A percentile compares a stretch with the other conserved stretches of the same genome.
Conservation (phyloP, 352 stramenopile genomes). For the Pythium coloratum region DNA sequence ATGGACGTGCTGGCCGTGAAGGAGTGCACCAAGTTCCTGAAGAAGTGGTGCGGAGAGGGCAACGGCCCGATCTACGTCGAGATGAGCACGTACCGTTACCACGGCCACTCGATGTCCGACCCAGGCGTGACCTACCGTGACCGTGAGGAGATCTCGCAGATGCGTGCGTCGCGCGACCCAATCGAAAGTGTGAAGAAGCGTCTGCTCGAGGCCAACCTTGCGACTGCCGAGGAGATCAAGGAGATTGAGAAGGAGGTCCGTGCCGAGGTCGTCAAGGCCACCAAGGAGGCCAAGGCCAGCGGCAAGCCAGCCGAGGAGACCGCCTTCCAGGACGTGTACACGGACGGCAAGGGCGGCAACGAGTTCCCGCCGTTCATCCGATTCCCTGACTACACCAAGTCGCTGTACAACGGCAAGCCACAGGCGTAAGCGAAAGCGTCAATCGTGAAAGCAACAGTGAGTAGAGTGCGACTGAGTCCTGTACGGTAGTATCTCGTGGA, state of each 20-base stretch:
- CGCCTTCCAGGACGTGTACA: conserved; percentile 90
- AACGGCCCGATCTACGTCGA: conserved; percentile 99
- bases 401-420: conserved; percentile 86
- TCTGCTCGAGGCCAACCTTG: conserved; percentile 93
- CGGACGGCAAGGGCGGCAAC: conserved; percentile 86
- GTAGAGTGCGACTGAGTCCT: neutral
- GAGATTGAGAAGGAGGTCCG: conserved; percentile 98
- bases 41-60: conserved; percentile 94
- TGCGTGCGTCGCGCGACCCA: conserved; percentile 97
- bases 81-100: conserved; percentile 99
- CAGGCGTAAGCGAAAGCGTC: conserved; percentile 14
- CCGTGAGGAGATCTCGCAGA: conserved; percentile 99
- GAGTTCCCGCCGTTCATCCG: conserved; percentile 96
- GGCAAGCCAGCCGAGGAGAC: conserved; percentile 45
- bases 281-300: conserved; percentile 91
- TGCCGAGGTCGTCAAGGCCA: conserved; percentile 96
- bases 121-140: conserved; percentile 99
- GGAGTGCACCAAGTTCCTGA: conserved; percentile 97
- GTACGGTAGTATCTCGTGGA: neutral
- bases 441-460: neutral
- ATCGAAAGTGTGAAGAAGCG: conserved; percentile 99
- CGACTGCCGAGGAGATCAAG: conserved; percentile 98
- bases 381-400: conserved; percentile 97
- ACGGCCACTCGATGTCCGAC: conserved; percentile 99
- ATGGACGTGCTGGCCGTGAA: conserved; percentile 98